These are phyloP conservation scores for Casuarina cunninghamiana DNA, from an alignment of 306 rosid species.

Conservation along the genomic window DNA sequence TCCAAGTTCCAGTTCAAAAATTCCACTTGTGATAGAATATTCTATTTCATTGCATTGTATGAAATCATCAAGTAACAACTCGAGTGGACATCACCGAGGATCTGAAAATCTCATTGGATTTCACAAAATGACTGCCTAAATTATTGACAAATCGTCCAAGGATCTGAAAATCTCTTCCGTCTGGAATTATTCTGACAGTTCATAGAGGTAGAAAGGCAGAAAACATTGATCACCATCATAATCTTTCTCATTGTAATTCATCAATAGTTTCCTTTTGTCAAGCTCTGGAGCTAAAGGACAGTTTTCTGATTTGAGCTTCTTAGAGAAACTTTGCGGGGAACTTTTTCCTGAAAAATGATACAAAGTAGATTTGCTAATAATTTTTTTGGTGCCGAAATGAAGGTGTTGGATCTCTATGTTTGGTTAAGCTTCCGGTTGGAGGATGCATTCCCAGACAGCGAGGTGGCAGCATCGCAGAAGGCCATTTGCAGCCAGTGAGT, in stretches of 20 bases:
- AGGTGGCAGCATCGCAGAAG: conserved; percentile 75
- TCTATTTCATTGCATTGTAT: neutral
- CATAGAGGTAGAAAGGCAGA: neutral
- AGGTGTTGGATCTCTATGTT: conserved; percentile 93
- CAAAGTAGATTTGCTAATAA: conserved; percentile 11
- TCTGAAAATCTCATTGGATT: neutral
- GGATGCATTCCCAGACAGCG: conserved; percentile 84
- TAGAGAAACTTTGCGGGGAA: conserved; percentile 17
- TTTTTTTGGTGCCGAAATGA: conserved; percentile 38
- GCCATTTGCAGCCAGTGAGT: conserved; percentile 82
- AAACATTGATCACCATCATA: neutral
- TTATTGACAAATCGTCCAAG: no score
- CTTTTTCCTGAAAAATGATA: neutral
- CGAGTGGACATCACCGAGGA: neutral
- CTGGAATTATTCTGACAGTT: neutral
- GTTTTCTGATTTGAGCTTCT: conserved; percentile 2
- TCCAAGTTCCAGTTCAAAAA: neutral
- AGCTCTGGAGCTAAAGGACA: neutral
- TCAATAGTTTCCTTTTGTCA: neutral
- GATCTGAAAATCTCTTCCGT: neutral
- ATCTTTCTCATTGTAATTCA: neutral
- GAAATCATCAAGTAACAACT: neutral
- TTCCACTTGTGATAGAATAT: neutral
- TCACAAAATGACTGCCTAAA: neutral
- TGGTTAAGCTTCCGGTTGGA: conserved; percentile 94